These are phyloP conservation scores for Neurospora sp. DNA, from an alignment of 495 filamentous ascomycete species.

Conservation along the genomic window DNA sequence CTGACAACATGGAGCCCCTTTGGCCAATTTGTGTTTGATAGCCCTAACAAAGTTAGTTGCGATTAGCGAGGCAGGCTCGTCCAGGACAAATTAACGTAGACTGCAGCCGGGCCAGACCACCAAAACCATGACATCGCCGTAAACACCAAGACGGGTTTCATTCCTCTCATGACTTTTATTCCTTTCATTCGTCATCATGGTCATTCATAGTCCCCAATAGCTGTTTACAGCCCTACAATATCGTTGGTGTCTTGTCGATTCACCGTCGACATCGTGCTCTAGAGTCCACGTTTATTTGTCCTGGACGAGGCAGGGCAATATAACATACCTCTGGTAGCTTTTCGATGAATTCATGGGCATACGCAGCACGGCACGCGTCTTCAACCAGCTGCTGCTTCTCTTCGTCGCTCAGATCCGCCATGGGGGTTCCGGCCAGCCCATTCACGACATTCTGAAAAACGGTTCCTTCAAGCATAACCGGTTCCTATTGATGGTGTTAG, in stretches of 20 bases:
- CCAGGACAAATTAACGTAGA: too few species aligned
- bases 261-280: too few species aligned
- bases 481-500: constrained; percentile 31
- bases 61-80: too few species aligned
- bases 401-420: constrained; percentile 36
- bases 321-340: constrained; percentile 35
- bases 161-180: too few species aligned
- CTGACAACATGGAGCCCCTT: constrained; percentile 35
- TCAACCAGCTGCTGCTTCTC: constrained; percentile 42
- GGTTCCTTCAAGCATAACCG: constrained; percentile 61
- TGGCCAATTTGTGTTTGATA: constrained; percentile 51
- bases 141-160: too few species aligned
- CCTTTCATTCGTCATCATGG: too few species aligned
- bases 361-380: constrained; percentile 45
- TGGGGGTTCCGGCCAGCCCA: constrained; percentile 47
- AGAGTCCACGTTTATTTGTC: too few species aligned
- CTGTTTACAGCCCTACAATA: too few species aligned
- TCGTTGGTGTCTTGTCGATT: too few species aligned
- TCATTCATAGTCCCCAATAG: too few species aligned
- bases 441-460: constrained; percentile 54
- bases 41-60: constrained; percentile 8
- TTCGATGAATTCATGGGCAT: constrained; percentile 47
- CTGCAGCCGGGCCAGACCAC: too few species aligned
- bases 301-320: not conserved
- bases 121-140: too few species aligned